Evolutionary conservation across 1,284 basidiomycete genomes (phyloP).

Genomic region (Cutaneotrichosporon arboriforme): DNA sequence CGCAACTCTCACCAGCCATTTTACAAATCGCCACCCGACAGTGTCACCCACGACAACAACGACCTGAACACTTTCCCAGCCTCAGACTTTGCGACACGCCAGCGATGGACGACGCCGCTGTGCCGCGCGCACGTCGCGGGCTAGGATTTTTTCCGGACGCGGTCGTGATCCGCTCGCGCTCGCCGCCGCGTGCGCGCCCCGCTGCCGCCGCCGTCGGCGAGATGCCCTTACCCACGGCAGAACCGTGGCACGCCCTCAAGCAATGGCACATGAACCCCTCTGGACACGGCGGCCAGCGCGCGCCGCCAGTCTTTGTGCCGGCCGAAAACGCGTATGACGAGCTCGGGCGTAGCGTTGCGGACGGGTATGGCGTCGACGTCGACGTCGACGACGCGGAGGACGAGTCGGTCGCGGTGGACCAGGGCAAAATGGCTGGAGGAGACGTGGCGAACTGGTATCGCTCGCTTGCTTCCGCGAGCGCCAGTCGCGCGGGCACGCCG

Average conservation of each 20-base stretch:
- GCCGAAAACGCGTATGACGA: constrained; percentile 30
- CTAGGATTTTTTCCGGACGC: constrained; percentile 27
- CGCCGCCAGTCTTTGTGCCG: constrained; percentile 35
- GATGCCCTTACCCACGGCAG: constrained; percentile 3
- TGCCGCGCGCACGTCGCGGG: constrained; percentile 5
- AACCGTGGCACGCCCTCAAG: constrained; percentile 22
- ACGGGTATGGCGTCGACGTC: constrained; percentile 31
- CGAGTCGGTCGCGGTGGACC: background rate
- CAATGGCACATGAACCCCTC: constrained; percentile 42
- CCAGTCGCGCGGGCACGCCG: no score
- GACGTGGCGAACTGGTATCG: constrained; percentile 37
- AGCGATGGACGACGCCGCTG: background rate
- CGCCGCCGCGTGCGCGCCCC: constrained; percentile 6
- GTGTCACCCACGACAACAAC: background rate
- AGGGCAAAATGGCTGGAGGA: constrained; percentile 18
- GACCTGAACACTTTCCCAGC: background rate
- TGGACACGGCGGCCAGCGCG: constrained; percentile 24
- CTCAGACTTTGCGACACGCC: background rate
- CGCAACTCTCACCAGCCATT: background rate
- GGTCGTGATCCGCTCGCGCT: constrained; percentile 26
- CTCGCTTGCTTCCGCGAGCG: constrained; percentile 11
- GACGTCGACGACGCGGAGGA: background rate
- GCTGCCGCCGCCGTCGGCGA: background rate
- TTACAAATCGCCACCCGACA: background rate
- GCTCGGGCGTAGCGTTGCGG: constrained; percentile 24